phyloP scores from a whole-genome alignment of 306 rosid genomes.

The Trifolium dubium region DNA sequence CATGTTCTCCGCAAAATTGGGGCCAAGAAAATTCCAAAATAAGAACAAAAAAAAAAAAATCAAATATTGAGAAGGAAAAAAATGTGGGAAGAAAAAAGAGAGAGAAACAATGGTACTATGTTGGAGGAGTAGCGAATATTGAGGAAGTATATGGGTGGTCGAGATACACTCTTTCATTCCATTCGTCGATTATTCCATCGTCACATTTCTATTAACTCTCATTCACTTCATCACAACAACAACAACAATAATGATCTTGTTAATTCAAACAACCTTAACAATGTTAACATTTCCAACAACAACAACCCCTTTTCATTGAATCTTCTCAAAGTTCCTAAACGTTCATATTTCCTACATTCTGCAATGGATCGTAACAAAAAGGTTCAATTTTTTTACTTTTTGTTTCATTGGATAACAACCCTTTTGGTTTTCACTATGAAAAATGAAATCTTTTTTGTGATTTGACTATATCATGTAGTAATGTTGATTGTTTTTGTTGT shows the following conservation, averaged over 20 bases:
- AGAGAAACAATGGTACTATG: conserved; percentile 21
- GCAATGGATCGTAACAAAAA: conserved; percentile 49
- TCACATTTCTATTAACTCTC: conserved; percentile 42
- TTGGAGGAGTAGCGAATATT: conserved; percentile 46
- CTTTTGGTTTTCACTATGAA: neutral
- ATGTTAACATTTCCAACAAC: neutral
- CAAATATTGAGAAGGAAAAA: neutral
- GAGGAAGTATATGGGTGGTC: conserved; percentile 51
- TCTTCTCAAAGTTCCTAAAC: conserved; percentile 35
- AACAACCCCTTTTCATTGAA: conserved; percentile 35
- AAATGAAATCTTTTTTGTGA: neutral
- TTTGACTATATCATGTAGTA: neutral
- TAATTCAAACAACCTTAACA: conserved; percentile 1
- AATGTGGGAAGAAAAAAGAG: neutral
- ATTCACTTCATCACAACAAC: neutral
- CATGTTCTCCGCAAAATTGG: neutral
- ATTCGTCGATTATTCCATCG: conserved; percentile 45
- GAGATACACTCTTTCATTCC: conserved; percentile 40
- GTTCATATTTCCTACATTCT: conserved; percentile 31
- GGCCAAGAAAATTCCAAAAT: neutral
- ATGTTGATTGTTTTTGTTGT: conserved; percentile 17
- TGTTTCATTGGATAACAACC: no score
- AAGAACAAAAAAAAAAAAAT: neutral
- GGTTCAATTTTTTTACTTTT: conserved; percentile 11
- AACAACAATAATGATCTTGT: neutral